Base-by-base conservation (phyloP, 1,284 basidiomycete genomes). In the Blastosporella zonata region DNA sequence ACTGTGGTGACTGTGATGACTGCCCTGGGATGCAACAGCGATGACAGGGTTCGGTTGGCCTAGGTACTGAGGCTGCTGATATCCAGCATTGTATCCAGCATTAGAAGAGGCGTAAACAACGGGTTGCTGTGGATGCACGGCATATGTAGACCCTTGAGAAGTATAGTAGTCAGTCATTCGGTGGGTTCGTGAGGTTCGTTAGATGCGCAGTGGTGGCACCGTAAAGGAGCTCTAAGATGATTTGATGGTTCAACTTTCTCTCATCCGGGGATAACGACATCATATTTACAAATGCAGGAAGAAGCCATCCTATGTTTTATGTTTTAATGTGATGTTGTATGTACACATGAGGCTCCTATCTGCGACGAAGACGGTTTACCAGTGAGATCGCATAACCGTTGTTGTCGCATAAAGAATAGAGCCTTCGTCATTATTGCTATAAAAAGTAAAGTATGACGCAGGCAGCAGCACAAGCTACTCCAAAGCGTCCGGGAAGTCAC, bases 401-500 rank as follows among this genome's bases (percentile, higher is more conserved):
- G n/a, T n/a, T n/a, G n/a, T n/a, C n/a, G n/a, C n/a, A n/a, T n/a
- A n/a, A n/a, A n/a, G n/a, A n/a, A n/a, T n/a, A n/a, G n/a, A n/a
- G n/a, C n/a, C n/a, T n/a, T n/a, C n/a, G n/a, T n/a, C n/a, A n/a
- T n/a, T n/a, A n/a, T 25, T 23, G 36, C 42, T 22, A 10, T 20
- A 43, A 43, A 12, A 15, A 15, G 10, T 33, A 25, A 10, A 9
- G 18, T 44, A 28, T 37, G 18, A 33, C 28, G 27, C 27, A 27
- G 5, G 21, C 5, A 17, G 13, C 27, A 29, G 12, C n/a, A n/a
- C n/a, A 28, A 28, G 9, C 55, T 67, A 88, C 62, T 86, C 83
- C 72, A 84, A 70, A 52, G 84, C 85, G 47, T 85, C 85, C 47
- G 77, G 76, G 64, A 91, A 91, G 65, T 91, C 88, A 48, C 92